Percentiles rank a stretch among this genome's conserved stretches.
These are phyloP conservation scores for Suhomyces yuchorum DNA, from an alignment of 1,139 yeast genomes.

Conservation along the genomic window DNA sequence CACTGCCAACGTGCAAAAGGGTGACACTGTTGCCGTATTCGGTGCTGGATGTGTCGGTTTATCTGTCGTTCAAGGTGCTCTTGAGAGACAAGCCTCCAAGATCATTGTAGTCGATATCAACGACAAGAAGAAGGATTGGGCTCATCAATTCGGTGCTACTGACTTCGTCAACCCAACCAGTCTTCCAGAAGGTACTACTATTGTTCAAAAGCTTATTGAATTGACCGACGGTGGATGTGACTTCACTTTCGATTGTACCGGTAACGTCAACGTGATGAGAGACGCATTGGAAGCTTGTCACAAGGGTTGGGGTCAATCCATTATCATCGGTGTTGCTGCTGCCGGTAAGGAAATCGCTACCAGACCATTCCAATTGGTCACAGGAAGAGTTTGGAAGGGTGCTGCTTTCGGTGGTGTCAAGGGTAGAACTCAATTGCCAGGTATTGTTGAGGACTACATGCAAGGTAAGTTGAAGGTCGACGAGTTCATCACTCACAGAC, in stretches of 20 bases:
- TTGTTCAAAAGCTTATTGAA: conserved; percentile 83
- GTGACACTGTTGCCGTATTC: conserved; percentile 93
- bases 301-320: conserved; percentile 98
- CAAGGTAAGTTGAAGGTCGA: conserved; percentile 85
- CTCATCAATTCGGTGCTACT: conserved; percentile 89
- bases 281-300: conserved; percentile 95
- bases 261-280: conserved; percentile 94
- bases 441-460: conserved; percentile 82
- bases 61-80: conserved; percentile 94
- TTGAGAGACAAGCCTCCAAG: conserved; percentile 73
- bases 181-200: conserved; percentile 69
- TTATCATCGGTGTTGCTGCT: conserved; percentile 96
- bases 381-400: conserved; percentile 98
- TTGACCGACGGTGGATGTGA: conserved; percentile 97
- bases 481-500: conserved; percentile 92
- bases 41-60: conserved; percentile 98
- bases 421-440: conserved; percentile 95
- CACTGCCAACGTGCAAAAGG: conserved; percentile 88
- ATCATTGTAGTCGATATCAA: conserved; percentile 89
- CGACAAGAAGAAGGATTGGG: conserved; percentile 83
- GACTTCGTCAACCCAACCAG: conserved; percentile 85
- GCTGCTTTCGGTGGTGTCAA: conserved; percentile 98
- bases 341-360: conserved; percentile 96
- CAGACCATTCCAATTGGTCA: conserved; percentile 97
- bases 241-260: conserved; percentile 96